Evolutionary conservation across 805 yeast species (phyloP).

Genomic region (Spathaspora passalidarum): DNA sequence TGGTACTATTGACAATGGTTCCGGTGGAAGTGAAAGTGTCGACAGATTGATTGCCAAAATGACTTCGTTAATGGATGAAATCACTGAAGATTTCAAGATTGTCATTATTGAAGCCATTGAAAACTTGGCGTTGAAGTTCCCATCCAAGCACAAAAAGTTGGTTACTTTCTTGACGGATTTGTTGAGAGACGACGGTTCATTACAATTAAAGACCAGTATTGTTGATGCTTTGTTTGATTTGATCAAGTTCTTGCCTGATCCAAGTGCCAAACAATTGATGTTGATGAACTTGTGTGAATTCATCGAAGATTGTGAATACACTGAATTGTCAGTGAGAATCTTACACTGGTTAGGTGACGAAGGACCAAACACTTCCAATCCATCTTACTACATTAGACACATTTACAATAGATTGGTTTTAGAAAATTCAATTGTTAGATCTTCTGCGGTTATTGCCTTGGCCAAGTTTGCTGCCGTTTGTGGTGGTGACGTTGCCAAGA

Average conservation of each 20-base stretch:
- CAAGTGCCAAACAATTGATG: constrained; percentile 72
- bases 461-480: constrained; percentile 84
- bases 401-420: constrained; percentile 95
- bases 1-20: constrained; percentile 35
- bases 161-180: constrained; percentile 77
- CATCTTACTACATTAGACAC: constrained; percentile 90
- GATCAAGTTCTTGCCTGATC: constrained; percentile 75
- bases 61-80: constrained; percentile 85
- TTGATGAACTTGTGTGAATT: constrained; percentile 90
- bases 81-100: constrained; percentile 91
- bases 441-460: constrained; percentile 91
- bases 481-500: constrained; percentile 62
- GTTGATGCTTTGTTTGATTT: constrained; percentile 92
- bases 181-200: constrained; percentile 88
- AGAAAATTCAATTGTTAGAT: constrained; percentile 92
- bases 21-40: constrained; percentile 55
- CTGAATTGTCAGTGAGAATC: constrained; percentile 90
- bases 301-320: constrained; percentile 96
- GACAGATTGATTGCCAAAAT: constrained; percentile 87
- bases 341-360: constrained; percentile 90
- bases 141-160: constrained; percentile 81
- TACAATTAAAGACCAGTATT: constrained; percentile 77
- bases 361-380: constrained; percentile 84
- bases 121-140: constrained; percentile 89
- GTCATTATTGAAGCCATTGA: constrained; percentile 95